Base-by-base conservation (phyloP, 2,329 filamentous ascomycete species). In the Purpureocillium lavendulum region DNA sequence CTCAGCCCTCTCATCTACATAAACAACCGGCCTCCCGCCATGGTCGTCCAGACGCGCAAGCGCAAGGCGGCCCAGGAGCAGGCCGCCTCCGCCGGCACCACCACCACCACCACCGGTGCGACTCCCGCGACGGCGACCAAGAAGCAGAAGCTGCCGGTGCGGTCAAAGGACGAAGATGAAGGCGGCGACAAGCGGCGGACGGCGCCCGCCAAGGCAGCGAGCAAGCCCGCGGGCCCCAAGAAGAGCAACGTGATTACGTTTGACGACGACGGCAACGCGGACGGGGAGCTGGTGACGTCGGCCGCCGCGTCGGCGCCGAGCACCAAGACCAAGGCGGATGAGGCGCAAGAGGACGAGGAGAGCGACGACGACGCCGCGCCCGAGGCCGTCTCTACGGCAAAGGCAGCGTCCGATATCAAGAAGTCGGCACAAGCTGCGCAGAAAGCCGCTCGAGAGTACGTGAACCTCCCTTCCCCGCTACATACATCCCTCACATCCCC, bases 311-410 rank as follows among this genome's bases (percentile, higher is more conserved):
- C 48, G 4, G 30, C 37, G 3, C 21, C 38, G 4, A 9, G 42
- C 7, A 30, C 40, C 31, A 44, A 53, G 39, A 32, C 48, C 13
- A 49, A 55, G 4, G 58, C 62, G 3, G 60, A 61, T 2, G 61
- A 64, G 4, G 58, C 62, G 7, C 14, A 7, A 4, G 11, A 12
- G 29, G 29, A 30, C 2, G 65, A 66, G 4, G 62, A 64, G 10
- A 68, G 67, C 32, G 71, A 74, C 32, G 72, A 77, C 33, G 73
- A 77, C 38, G 73, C 71, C 35, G 73, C 73, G 0, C 75, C 75
- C 8, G 75, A 79, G 55, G 74, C 71, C 3, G 66, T 79, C n/a
- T 77, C 75, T 1, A 73, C 72, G 1, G 55, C 59, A 11, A 63
- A 64, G 35, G 71, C 67, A 3, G 72, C 71, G 1, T 64, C 60